These are phyloP conservation scores for Tetrapyrgos nigripes DNA, from an alignment of 1,284 basidiomycete genomes.

Conservation along the genomic window DNA sequence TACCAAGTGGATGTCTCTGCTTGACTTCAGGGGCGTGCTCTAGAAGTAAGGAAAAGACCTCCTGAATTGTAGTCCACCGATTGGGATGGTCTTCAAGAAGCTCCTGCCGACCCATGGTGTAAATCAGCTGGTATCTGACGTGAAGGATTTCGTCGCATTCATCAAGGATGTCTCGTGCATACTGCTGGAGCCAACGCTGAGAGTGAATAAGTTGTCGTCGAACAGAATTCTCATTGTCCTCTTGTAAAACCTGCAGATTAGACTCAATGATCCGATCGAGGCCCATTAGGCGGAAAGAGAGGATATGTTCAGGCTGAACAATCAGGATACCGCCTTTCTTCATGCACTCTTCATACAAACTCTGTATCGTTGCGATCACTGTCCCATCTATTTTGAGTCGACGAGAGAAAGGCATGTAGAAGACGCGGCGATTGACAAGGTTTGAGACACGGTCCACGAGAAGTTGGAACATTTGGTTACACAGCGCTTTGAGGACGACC, in stretches of 20 bases:
- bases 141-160: conserved; percentile 22
- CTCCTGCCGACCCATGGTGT: conserved; percentile 43
- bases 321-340: conserved; percentile 48
- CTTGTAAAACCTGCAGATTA: conserved; percentile 34
- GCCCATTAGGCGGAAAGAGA: conserved; percentile 54
- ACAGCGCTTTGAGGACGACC: conserved; percentile 49
- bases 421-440: conserved; percentile 50
- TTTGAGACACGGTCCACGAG: conserved; percentile 49
- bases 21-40: conserved; percentile 10
- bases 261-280: conserved; percentile 40
- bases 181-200: conserved; percentile 7
- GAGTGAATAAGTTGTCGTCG: conserved; percentile 8
- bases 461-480: conserved; percentile 52
- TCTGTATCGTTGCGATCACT: conserved; percentile 29
- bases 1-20: conserved; percentile 18
- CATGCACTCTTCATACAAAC: conserved; percentile 46
- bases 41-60: conserved; percentile 4
- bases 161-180: conserved; percentile 18
- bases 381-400: conserved; percentile 29
- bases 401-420: conserved; percentile 55
- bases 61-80: conserved; percentile 43
- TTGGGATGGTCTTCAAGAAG: conserved; percentile 48
- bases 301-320: conserved; percentile 57
- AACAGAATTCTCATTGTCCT: conserved; percentile 7
- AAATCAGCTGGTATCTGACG: conserved; percentile 35